Evolutionary conservation across 2,329 filamentous ascomycete species (phyloP), one percentile per base, ranked within the genome.

Genomic region (Fusarium subglutinans): DNA sequence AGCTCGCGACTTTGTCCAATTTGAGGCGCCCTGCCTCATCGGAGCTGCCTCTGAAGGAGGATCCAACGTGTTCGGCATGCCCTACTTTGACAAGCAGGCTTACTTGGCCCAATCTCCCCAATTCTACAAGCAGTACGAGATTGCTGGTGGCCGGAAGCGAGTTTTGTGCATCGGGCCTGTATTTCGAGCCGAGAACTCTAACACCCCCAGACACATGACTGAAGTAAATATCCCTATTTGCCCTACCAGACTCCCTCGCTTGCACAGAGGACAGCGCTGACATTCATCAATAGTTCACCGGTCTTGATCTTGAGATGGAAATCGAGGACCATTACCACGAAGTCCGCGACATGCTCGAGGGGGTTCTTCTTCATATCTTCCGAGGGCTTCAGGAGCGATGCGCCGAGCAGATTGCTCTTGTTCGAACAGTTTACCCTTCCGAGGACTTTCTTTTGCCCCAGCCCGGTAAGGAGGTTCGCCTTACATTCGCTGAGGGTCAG

Each of bases 31-130:
- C 15, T 96, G 95, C 82, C 87, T 99, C 48, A 94, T 97, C 63
- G 95, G 93, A 56, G 93, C 96, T 20, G 93, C 96, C 9, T 96
- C 94, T 8, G 96, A 99, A 85, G 96, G 96, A 78, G 96, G 96
- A 74, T 91, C 91, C 76, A 97, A 96, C 81, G 96, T 98, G 45
- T 98, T 99, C 83, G 89, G 92, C 77, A 87, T 98, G 77, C 91
- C 92, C 48, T 98, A 98, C 85, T 98, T 98, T 82, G 94, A 93
- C 76, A 90, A 92, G 79, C 90, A 92, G 74, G 96, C 94, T 3
- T 96, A 87, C 81, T 87, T 96, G 26, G 94, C 94, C 11, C 93
- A 95, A 81, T 93, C 90, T 11, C 94, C 94, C 11, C 94, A 96
- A 80, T 93, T 96, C 77, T 95, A 96, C 84, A 96, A 97, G 87